These are phyloP conservation scores for Chenopodium suecicum DNA, from an alignment of 148 eudicot genomes.

Conservation along the genomic window DNA sequence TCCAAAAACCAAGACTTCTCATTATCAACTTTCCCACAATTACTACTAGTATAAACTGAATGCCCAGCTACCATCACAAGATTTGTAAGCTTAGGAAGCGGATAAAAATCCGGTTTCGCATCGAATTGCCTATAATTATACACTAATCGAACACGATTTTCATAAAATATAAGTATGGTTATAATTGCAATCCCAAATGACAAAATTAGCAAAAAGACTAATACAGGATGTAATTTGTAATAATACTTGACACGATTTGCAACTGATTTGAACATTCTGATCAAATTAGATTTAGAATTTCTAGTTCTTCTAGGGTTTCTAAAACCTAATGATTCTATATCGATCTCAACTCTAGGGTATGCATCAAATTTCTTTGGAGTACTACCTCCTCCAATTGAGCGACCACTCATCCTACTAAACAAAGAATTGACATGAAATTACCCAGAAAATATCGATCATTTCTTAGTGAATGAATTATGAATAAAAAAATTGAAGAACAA, in stretches of 20 bases:
- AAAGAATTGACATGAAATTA: slow-evolving; percentile 11
- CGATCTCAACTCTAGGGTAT: slow-evolving; percentile 74
- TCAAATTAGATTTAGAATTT: slow-evolving; percentile 34
- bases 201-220: slow-evolving; percentile 48
- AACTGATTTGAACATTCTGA: slow-evolving; percentile 57
- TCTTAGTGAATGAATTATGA: slow-evolving; percentile 6
- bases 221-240: slow-evolving; percentile 61
- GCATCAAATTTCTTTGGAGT: slow-evolving; percentile 75
- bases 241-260: slow-evolving; percentile 42
- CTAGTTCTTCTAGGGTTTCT: slow-evolving; percentile 53
- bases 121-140: slow-evolving; percentile 35
- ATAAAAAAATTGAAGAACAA: neutral
- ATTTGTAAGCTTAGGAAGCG: slow-evolving; percentile 60
- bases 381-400: slow-evolving; percentile 44
- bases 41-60: slow-evolving; percentile 88
- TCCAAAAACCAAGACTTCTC: slow-evolving; percentile 95
- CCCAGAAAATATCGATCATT: slow-evolving; percentile 11
- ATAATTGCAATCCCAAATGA: slow-evolving; percentile 53
- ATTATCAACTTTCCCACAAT: slow-evolving; percentile 76
- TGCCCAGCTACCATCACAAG: slow-evolving; percentile 99
- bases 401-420: slow-evolving; percentile 54
- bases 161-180: slow-evolving; percentile 41
- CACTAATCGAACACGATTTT: slow-evolving; percentile 31
- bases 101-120: slow-evolving; percentile 35
- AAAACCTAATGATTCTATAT: slow-evolving; percentile 67